phyloP scores from a whole-genome alignment of 345 rosid genomes.

The Salix udensis region DNA sequence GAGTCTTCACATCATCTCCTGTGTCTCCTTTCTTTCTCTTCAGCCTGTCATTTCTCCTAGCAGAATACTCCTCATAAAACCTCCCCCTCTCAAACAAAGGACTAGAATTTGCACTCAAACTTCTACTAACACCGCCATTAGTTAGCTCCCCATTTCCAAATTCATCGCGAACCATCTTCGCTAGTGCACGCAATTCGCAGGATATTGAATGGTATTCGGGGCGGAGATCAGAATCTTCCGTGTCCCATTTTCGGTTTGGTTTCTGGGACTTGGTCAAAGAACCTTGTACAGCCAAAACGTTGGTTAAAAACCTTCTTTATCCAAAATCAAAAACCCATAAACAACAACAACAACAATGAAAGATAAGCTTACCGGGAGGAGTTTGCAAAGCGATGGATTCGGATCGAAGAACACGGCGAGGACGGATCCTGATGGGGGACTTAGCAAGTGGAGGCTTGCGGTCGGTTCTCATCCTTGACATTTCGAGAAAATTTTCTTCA shows the following conservation, averaged over 20 bases:
- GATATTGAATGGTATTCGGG: conserved; percentile 61
- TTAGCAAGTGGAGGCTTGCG: conserved; percentile 77
- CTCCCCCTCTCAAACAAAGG: conserved; percentile 75
- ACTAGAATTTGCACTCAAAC: conserved; percentile 24
- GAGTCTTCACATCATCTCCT: conserved; percentile 23
- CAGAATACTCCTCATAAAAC: conserved; percentile 75
- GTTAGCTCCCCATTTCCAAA: conserved; percentile 22
- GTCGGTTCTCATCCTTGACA: conserved; percentile 55
- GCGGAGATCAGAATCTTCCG: conserved; percentile 41
- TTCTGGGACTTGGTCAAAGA: conserved; percentile 52
- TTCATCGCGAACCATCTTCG: conserved; percentile 47
- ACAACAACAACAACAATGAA: background rate
- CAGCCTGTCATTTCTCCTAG: conserved; percentile 78
- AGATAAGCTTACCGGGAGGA: conserved; percentile 51
- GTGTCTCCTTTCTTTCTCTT: conserved; percentile 51
- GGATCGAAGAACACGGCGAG: conserved; percentile 51
- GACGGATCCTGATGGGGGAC: conserved; percentile 60
- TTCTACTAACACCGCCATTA: background rate
- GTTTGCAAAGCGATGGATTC: conserved; percentile 42
- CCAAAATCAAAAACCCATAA: background rate
- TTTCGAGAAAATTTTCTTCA: conserved; percentile 1
- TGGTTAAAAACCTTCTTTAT: background rate
- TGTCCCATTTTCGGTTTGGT: conserved; percentile 27
- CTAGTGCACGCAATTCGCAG: conserved; percentile 56
- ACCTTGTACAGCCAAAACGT: conserved; percentile 31